A percentile compares a stretch with the other conserved stretches of the same genome.
Conservation (phyloP, 2,329 filamentous ascomycete species). For the Akanthomyces muscarius region DNA sequence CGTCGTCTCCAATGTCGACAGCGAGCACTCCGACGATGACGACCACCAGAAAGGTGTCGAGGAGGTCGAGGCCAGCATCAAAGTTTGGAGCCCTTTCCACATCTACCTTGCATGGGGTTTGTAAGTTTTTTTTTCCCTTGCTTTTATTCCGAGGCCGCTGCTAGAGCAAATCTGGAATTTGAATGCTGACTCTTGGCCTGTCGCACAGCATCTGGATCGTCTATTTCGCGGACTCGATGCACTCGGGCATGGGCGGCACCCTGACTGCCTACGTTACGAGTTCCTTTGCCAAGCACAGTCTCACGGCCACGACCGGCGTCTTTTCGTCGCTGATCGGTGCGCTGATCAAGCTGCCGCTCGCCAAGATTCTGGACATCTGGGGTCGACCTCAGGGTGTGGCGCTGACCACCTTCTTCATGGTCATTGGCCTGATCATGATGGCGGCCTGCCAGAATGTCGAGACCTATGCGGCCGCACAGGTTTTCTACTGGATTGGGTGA, state of each 20-base stretch:
- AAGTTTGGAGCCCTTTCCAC: constrained; percentile 4
- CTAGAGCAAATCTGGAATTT: background rate
- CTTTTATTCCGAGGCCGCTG: no score
- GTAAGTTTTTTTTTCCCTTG: background rate
- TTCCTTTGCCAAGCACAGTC: constrained; percentile 43
- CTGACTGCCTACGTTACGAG: constrained; percentile 42
- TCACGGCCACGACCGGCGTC: constrained; percentile 46
- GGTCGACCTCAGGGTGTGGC: constrained; percentile 56
- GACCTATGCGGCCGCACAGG: constrained; percentile 50
- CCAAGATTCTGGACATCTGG: constrained; percentile 60
- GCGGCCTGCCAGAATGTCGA: constrained; percentile 46
- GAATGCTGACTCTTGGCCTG: background rate
- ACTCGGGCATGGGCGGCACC: constrained; percentile 30
- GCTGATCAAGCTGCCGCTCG: constrained; percentile 56
- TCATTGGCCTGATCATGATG: constrained; percentile 54
- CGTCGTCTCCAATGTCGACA: background rate
- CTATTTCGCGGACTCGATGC: constrained; percentile 30
- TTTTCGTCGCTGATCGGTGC: constrained; percentile 48
- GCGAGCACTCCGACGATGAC: background rate
- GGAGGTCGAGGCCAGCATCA: background rate
- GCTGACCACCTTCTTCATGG: constrained; percentile 45
- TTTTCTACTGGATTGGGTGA: constrained; percentile 56
- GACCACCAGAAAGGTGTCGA: constrained; percentile 5
- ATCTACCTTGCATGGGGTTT: constrained; percentile 5
- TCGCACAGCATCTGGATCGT: constrained; percentile 37